phyloP scores from a whole-genome alignment of 2,329 filamentous ascomycete species.

The Colletotrichum chrysophilum region DNA sequence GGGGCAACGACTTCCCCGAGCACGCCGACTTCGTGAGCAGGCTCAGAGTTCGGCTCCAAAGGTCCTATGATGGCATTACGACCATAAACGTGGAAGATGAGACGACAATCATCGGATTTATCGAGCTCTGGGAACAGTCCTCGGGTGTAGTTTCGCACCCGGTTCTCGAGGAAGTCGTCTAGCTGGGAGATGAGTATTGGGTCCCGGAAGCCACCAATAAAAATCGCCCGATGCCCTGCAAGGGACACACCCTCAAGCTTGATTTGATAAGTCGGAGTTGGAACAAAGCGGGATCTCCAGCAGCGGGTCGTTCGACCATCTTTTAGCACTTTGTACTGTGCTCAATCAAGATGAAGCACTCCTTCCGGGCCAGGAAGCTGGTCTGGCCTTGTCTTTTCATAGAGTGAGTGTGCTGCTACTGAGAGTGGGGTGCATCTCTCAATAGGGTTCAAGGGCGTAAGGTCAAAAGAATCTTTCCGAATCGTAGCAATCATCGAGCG shows the following conservation, averaged over 20 bases:
- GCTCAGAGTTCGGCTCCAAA: conserved; percentile 27
- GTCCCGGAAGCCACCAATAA: conserved; percentile 50
- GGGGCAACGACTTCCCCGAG: conserved; percentile 50
- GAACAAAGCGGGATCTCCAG: conserved; percentile 39
- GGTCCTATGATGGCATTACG: conserved; percentile 30
- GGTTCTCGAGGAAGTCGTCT: conserved; percentile 34
- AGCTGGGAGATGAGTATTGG: conserved; percentile 50
- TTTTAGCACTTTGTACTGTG: conserved; percentile 40
- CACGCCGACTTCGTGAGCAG: conserved; percentile 47
- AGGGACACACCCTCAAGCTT: conserved; percentile 53
- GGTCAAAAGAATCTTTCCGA: conserved; percentile 47
- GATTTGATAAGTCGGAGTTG: conserved; percentile 41
- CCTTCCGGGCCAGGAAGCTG: conserved; percentile 55
- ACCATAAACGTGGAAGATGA: conserved; percentile 53
- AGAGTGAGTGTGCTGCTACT: conserved; percentile 58
- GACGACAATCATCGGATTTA: conserved; percentile 33
- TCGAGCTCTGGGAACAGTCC: conserved; percentile 27
- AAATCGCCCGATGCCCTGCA: conserved; percentile 48
- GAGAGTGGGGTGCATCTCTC: conserved; percentile 50
- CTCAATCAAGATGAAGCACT: conserved; percentile 42
- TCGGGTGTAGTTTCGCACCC: conserved; percentile 22
- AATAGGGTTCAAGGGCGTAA: conserved; percentile 42
- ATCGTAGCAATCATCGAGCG: conserved; percentile 45
- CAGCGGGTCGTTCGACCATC: conserved; percentile 39
- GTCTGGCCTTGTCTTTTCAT: conserved; percentile 60